A percentile compares a stretch with the other conserved stretches of the same genome.
phyloP scores from a whole-genome alignment of 768 basidiomycete species.

The Rhizopogon sp. region DNA sequence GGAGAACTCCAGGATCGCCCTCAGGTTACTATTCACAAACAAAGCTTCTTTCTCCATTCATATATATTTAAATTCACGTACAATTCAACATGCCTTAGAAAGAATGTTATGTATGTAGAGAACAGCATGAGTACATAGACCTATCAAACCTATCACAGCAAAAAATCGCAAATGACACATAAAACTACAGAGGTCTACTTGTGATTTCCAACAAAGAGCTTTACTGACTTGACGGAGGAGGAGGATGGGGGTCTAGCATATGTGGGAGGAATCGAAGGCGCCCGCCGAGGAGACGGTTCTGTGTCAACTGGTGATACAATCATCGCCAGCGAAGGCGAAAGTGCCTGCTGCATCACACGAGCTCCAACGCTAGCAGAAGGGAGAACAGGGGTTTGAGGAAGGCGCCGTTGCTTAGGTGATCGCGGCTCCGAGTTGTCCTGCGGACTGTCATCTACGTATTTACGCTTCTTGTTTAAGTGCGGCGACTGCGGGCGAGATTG shows the following conservation, averaged over 20 bases:
- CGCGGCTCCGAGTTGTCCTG: conserved; percentile 13
- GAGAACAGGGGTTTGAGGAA: conserved; percentile 28
- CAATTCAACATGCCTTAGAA: conserved; percentile 1
- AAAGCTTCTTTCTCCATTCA: neutral
- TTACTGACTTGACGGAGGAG: conserved; percentile 23
- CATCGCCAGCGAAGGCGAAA: conserved; percentile 30
- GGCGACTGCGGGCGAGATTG: conserved; percentile 16
- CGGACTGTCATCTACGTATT: conserved; percentile 29
- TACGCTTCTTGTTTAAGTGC: conserved; percentile 29
- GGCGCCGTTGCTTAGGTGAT: conserved; percentile 29
- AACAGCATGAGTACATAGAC: neutral
- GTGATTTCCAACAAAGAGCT: conserved; percentile 25
- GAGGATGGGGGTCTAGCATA: conserved; percentile 13
- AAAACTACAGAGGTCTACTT: conserved; percentile 14
- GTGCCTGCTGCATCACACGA: conserved; percentile 29
- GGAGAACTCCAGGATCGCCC: neutral
- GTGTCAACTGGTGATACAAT: conserved; percentile 29
- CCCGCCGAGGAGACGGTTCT: conserved; percentile 26
- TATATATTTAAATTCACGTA: conserved; percentile 3
- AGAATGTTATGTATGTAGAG: neutral
- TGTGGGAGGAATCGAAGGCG: conserved; percentile 18
- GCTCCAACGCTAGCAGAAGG: conserved; percentile 19
- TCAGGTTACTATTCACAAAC: neutral
- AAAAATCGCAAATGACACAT: neutral
- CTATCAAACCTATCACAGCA: neutral